phyloP scores from a whole-genome alignment of 2,329 filamentous ascomycete genomes.

The Sporothrix pseudoabietina region DNA sequence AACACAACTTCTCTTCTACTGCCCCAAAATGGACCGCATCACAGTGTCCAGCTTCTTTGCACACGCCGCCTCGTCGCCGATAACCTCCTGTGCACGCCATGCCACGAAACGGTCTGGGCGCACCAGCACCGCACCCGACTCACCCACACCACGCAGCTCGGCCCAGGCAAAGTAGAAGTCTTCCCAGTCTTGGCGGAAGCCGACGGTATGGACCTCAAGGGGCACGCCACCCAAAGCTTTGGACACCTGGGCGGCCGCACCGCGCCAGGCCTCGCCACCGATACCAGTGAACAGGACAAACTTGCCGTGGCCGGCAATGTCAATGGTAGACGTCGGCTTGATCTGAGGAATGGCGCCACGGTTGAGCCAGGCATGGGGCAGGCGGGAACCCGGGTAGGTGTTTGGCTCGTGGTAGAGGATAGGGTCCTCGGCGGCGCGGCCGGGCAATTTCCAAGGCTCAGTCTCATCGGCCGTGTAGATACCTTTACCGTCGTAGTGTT shows the following conservation, averaged over 20 bases:
- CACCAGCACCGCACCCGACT: constrained; percentile 60
- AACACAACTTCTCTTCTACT: not conserved
- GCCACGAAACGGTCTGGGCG: constrained; percentile 62
- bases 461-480: constrained; percentile 50
- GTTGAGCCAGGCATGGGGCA: constrained; percentile 67
- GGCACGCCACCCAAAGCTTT: constrained; percentile 46
- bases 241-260: constrained; percentile 48
- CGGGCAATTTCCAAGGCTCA: constrained; percentile 34
- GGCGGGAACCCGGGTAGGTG: constrained; percentile 61
- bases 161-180: constrained; percentile 66
- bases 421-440: constrained; percentile 40
- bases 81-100: constrained; percentile 45
- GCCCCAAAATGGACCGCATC: constrained; percentile 29
- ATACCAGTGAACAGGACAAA: constrained; percentile 58
- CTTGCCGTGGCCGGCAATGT: constrained; percentile 58
- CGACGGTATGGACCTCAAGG: constrained; percentile 56
- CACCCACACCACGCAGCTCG: constrained; percentile 54
- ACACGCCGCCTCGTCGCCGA: constrained; percentile 28
- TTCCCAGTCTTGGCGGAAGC: constrained; percentile 61
- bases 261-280: constrained; percentile 58
- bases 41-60: constrained; percentile 24
- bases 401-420: constrained; percentile 49
- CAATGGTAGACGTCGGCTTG: constrained; percentile 57
- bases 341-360: constrained; percentile 43
- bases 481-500: constrained; percentile 52